Percentiles rank a stretch among this genome's conserved stretches.
These are phyloP conservation scores for Apocynum venetum DNA, from an alignment of 257 asterid species.

Conservation along the genomic window DNA sequence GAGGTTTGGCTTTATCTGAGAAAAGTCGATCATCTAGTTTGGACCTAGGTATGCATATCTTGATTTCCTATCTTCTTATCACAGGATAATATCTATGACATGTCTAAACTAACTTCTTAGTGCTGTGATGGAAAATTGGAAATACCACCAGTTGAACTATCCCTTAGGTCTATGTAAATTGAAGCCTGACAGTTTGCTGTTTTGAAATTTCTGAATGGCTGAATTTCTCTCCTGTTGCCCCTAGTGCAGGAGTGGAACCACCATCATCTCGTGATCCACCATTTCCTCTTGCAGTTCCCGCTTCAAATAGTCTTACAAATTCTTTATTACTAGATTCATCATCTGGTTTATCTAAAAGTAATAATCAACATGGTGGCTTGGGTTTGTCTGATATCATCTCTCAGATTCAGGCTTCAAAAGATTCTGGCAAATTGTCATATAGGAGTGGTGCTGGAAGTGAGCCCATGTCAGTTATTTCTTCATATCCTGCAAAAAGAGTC, in stretches of 20 bases:
- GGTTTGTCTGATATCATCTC: conserved; percentile 85
- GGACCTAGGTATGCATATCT: conserved; percentile 83
- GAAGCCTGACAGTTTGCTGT: conserved; percentile 9
- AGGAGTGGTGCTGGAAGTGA: conserved; percentile 59
- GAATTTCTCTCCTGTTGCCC: conserved; percentile 52
- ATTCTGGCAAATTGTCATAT: conserved; percentile 61
- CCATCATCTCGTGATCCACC: conserved; percentile 99
- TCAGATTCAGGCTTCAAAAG: conserved; percentile 93
- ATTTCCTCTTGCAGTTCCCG: conserved; percentile 94
- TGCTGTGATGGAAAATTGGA: neutral
- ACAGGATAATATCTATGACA: neutral
- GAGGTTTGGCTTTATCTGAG: conserved; percentile 81
- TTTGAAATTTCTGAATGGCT: conserved; percentile 38
- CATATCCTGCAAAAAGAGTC: conserved; percentile 68
- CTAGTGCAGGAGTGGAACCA: conserved; percentile 99
- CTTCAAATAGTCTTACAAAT: conserved; percentile 63
- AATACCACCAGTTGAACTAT: neutral
- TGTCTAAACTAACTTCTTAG: neutral
- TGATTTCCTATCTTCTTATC: conserved; percentile 16
- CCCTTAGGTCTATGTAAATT: conserved; percentile 9
- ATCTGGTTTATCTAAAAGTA: conserved; percentile 62
- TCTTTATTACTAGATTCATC: conserved; percentile 51
- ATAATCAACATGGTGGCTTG: conserved; percentile 81
- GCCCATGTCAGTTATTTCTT: conserved; percentile 47
- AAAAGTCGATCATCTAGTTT: conserved; percentile 85